Evolutionary conservation across 345 rosid genomes (phyloP).

Genomic region (Salix koriyanagi): DNA sequence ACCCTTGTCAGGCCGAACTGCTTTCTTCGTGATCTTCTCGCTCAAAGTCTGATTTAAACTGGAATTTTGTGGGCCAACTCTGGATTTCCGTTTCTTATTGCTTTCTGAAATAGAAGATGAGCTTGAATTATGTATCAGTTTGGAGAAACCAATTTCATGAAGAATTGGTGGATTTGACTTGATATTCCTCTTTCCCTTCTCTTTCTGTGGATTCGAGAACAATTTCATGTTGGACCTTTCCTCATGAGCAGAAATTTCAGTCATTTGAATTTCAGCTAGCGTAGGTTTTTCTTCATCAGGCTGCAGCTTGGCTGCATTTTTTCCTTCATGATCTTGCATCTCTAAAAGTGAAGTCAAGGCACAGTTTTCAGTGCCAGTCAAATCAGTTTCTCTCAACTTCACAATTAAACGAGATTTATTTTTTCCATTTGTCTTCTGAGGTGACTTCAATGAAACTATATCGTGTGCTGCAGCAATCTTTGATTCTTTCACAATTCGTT

Average conservation of each 20-base stretch:
- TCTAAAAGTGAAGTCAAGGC: constrained; percentile 36
- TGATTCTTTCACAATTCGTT: constrained; percentile 13
- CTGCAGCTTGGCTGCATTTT: constrained; percentile 17
- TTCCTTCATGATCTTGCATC: constrained; percentile 30
- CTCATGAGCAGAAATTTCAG: constrained; percentile 27
- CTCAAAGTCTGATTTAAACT: constrained; percentile 19
- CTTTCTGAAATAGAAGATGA: constrained; percentile 25
- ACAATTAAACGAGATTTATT: constrained; percentile 18
- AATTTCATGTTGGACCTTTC: constrained; percentile 22
- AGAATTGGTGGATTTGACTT: constrained; percentile 10
- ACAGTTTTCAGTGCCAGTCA: constrained; percentile 30
- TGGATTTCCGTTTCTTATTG: constrained; percentile 21
- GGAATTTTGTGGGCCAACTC: constrained; percentile 6
- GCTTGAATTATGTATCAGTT: constrained; percentile 10
- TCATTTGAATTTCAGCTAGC: constrained; percentile 11
- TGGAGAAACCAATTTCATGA: constrained; percentile 22
- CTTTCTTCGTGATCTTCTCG: constrained; percentile 29
- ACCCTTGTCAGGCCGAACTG: constrained; percentile 5
- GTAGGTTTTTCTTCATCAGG: constrained; percentile 19
- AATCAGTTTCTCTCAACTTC: constrained; percentile 18
- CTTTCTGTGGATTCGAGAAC: constrained; percentile 22
- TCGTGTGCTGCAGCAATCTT: constrained; percentile 13
- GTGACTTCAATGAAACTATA: constrained; percentile 12
- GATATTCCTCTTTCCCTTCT: constrained; percentile 26
- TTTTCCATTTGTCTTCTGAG: constrained; percentile 26